A percentile compares a stretch with the other conserved stretches of the same genome.
Conservation (phyloP, 768 basidiomycete species). For the Mycena latifolia region DNA sequence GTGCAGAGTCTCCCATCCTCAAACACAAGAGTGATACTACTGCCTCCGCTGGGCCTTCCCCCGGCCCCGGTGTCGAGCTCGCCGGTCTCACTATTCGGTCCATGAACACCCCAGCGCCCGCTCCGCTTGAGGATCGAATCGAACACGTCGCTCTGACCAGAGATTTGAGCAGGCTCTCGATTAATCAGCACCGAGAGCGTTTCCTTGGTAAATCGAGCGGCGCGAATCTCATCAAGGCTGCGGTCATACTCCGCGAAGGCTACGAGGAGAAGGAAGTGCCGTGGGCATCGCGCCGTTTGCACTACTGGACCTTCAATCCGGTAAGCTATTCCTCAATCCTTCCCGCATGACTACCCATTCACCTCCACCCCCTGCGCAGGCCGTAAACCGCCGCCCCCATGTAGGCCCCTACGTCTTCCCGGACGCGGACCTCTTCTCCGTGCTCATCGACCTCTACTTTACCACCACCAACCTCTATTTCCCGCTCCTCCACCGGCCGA, state of each 20-base stretch:
- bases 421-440: slow-evolving; percentile 59
- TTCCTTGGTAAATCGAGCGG: slow-evolving; percentile 16
- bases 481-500: slow-evolving; percentile 80
- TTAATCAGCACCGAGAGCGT: neutral
- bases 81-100: slow-evolving; percentile 13
- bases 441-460: slow-evolving; percentile 78
- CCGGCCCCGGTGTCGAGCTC: slow-evolving; percentile 20
- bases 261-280: slow-evolving; percentile 1
- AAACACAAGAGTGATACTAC: neutral
- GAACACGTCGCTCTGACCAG: neutral
- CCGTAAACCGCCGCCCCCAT: too few species aligned
- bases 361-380: too few species aligned
- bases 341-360: too few species aligned
- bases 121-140: neutral
- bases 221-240: slow-evolving; percentile 18
- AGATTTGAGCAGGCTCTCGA: neutral
- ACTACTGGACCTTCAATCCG: slow-evolving; percentile 19
- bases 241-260: neutral
- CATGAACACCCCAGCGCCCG: slow-evolving; percentile 5
- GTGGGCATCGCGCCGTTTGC: slow-evolving; percentile 6
- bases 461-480: slow-evolving; percentile 61
- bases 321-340: neutral
- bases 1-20: neutral
- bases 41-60: neutral
- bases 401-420: slow-evolving; percentile 62